Evolutionary conservation across 176 grass and related monocot genomes (phyloP), one percentile per base, ranked within the genome.

Genomic region (Saccharum spontaneum): DNA sequence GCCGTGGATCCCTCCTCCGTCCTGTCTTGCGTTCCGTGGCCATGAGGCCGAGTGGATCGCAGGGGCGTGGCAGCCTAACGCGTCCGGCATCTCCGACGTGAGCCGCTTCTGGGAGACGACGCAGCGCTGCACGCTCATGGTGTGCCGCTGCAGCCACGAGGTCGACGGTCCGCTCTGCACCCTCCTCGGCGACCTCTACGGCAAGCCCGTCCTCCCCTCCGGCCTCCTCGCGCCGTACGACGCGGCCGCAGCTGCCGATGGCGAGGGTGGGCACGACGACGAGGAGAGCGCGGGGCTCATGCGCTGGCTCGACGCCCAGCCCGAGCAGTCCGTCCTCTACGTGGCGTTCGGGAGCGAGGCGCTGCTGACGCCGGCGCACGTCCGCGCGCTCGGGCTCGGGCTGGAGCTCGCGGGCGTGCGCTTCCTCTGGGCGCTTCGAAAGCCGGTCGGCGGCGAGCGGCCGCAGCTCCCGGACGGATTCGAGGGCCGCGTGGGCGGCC

Each of bases 191-290:
- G 73, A 71, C 3, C 48, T 87, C 37, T 77, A 31, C 62, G 13
- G 38, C 44, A 92, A 78, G 82, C 84, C 76, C 3, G 76, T 82
- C 26, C 40, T 89, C 8, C 90, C 90, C 0, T 57, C 72, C 1
- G 86, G 90, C 39, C 77, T 86, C 48, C 74, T 88, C 62, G 59
- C 40, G 2, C 86, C 79, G 7, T 23, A 43, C 33, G 24, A 52
- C 2, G 31, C 38, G 8, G 67, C 37, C 7, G 26, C 8, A 40
- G 20, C 30, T 1, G n/a, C 2, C 15, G 48, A 11, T 10, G 7
- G 68, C 4, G 22, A 11, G 20, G 8, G 24, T 6, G 12, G 1
- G 46, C 12, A 13, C 41, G 13, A 17, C 43, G 70, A 10, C 23
- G 40, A 18, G 72, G 28, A 75, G 45, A 28, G 2, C 14, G 16